A percentile compares a stretch with the other conserved stretches of the same genome.
Conservation (phyloP, 1,284 basidiomycete species). For the Stygiomarasmius scandens region DNA sequence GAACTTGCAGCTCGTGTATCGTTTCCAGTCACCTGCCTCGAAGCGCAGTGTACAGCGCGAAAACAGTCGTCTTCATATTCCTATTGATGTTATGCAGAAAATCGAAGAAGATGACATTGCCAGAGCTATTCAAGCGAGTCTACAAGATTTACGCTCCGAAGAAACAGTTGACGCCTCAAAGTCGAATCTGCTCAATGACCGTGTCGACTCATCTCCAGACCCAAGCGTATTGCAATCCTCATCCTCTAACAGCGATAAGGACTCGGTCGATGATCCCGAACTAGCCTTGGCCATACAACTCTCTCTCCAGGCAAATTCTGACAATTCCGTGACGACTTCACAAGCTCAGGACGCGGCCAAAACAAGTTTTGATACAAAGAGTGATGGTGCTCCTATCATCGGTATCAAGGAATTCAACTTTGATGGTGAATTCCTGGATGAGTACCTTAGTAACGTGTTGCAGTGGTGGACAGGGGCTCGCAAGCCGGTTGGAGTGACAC, state of each 20-base stretch:
- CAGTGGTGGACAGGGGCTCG: conserved; percentile 78
- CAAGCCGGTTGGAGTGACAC: conserved; percentile 66
- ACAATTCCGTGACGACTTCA: not conserved
- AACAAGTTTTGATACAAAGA: not conserved
- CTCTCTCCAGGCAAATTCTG: conserved; percentile 23
- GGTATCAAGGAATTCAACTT: conserved; percentile 67
- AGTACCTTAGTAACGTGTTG: conserved; percentile 59
- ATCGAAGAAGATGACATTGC: conserved; percentile 20
- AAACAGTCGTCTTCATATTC: not conserved
- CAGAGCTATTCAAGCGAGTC: conserved; percentile 20
- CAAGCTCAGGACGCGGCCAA: not conserved
- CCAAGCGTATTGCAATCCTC: too few species aligned
- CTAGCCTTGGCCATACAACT: conserved; percentile 42
- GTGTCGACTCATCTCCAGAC: too few species aligned
- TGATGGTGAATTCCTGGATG: conserved; percentile 57
- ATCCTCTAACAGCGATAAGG: conserved; percentile 8
- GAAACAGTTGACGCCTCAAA: too few species aligned
- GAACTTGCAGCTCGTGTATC: conserved; percentile 54
- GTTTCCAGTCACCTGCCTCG: conserved; percentile 34
- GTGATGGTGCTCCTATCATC: conserved; percentile 50
- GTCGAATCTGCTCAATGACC: too few species aligned
- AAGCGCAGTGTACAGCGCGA: not conserved
- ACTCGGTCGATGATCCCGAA: conserved; percentile 33
- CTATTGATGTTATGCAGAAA: conserved; percentile 5
- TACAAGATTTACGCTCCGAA: conserved; percentile 3